Conservation (phyloP, 2,329 filamentous ascomycete genomes). For the Shiraia bambusicola region DNA sequence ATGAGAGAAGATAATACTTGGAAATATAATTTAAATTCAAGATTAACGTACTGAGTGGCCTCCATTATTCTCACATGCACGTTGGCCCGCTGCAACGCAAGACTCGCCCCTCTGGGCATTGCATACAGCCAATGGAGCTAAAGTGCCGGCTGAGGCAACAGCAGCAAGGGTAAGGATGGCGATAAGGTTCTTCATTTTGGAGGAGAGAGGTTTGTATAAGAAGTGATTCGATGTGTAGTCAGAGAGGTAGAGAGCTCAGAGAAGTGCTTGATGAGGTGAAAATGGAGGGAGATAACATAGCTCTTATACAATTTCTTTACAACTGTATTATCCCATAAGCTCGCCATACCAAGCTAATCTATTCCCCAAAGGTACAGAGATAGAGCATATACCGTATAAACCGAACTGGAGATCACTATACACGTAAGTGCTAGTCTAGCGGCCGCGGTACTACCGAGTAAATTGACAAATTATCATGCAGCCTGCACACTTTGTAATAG, state of each 20-base stretch:
- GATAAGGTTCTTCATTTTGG: slow-evolving; percentile 5
- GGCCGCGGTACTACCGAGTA: no score
- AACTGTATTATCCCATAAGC: no score
- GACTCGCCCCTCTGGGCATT: slow-evolving; percentile 7
- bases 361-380: no score
- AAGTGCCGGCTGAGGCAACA: slow-evolving; percentile 2
- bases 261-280: neutral
- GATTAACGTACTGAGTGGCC: slow-evolving; percentile 4
- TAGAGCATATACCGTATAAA: no score
- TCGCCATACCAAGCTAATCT: no score
- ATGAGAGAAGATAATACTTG: no score
- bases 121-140: slow-evolving; percentile 2
- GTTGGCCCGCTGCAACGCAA: neutral
- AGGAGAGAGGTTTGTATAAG: neutral
- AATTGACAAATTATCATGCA: no score
- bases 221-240: neutral
- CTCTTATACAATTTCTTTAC: no score
- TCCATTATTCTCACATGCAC: slow-evolving; percentile 7
- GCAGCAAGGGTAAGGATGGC: slow-evolving; percentile 2
- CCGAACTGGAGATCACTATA: no score
- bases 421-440: no score
- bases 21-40: neutral
- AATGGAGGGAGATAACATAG: neutral
- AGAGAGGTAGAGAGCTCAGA: neutral
- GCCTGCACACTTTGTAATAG: no score